Percentiles rank a stretch among this genome's conserved stretches.
These are phyloP conservation scores for Chamaecyparis obtusa DNA, from an alignment of 75 land plant genomes.

Conservation along the genomic window DNA sequence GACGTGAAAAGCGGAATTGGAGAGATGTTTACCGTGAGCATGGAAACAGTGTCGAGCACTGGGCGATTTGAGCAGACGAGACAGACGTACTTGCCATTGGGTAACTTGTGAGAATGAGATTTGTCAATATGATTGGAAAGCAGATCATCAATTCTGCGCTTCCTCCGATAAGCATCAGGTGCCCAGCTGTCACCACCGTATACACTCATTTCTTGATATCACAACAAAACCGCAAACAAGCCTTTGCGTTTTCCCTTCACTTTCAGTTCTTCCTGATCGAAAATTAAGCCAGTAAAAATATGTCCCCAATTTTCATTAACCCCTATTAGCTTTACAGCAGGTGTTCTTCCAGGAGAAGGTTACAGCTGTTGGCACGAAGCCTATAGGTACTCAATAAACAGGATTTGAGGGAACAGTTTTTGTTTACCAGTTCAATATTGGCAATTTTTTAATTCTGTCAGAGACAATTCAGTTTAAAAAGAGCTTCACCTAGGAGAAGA, in stretches of 20 bases:
- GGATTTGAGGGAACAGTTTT: too few species aligned
- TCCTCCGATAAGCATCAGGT: constrained; percentile 53
- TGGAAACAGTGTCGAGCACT: constrained; percentile 52
- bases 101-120: constrained; percentile 35
- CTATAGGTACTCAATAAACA: too few species aligned
- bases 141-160: constrained; percentile 55
- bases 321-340: too few species aligned
- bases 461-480: too few species aligned
- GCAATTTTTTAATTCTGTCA: too few species aligned
- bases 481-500: too few species aligned
- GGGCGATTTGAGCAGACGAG: constrained; percentile 60
- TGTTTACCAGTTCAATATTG: too few species aligned
- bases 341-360: too few species aligned
- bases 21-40: constrained; percentile 36
- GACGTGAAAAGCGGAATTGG: background rate
- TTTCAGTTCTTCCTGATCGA: background rate
- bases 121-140: constrained; percentile 16
- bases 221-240: background rate
- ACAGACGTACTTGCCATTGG: constrained; percentile 53
- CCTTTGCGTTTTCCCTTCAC: background rate
- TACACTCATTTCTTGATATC: constrained; percentile 39
- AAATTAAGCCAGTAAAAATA: too few species aligned
- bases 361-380: too few species aligned
- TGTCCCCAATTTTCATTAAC: too few species aligned
- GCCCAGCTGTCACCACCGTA: constrained; percentile 77